phyloP scores from a whole-genome alignment of 148 eudicot genomes.

The Silene latifolia region DNA sequence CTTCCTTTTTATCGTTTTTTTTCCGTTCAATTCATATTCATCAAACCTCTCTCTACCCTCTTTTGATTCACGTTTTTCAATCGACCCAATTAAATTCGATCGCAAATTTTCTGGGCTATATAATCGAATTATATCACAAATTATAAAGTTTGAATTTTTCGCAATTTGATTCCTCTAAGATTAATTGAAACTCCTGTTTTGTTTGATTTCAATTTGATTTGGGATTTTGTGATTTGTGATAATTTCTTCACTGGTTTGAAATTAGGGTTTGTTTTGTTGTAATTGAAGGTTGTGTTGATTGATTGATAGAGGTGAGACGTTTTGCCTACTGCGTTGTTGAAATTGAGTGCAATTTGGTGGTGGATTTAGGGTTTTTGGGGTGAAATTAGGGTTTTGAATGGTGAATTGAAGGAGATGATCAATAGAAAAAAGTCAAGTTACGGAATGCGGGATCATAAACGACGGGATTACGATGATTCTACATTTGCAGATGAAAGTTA shows the following conservation, averaged over 20 bases:
- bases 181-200: not conserved
- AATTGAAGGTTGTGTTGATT: not conserved
- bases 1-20: conserved; percentile 9
- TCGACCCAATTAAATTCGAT: not conserved
- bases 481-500: conserved; percentile 26
- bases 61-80: not conserved
- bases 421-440: conserved; percentile 24
- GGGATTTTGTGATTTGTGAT: not conserved
- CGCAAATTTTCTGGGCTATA: not conserved
- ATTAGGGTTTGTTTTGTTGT: conserved; percentile 19
- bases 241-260: conserved; percentile 1
- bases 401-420: conserved; percentile 26
- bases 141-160: not conserved
- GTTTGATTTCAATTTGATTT: conserved; percentile 18
- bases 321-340: not conserved
- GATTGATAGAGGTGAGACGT: not conserved
- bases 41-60: not conserved
- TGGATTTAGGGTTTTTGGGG: conserved; percentile 34
- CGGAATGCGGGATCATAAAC: conserved; percentile 38
- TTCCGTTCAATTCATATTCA: not conserved
- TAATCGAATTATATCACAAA: not conserved
- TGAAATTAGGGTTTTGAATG: conserved; percentile 10
- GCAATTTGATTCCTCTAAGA: not conserved
- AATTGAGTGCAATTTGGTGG: not conserved
- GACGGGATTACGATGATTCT: conserved; percentile 31